A percentile compares a stretch with the other conserved stretches of the same genome.
Conservation (phyloP, 140 eudicot genomes). For the Cichorium intybus region DNA sequence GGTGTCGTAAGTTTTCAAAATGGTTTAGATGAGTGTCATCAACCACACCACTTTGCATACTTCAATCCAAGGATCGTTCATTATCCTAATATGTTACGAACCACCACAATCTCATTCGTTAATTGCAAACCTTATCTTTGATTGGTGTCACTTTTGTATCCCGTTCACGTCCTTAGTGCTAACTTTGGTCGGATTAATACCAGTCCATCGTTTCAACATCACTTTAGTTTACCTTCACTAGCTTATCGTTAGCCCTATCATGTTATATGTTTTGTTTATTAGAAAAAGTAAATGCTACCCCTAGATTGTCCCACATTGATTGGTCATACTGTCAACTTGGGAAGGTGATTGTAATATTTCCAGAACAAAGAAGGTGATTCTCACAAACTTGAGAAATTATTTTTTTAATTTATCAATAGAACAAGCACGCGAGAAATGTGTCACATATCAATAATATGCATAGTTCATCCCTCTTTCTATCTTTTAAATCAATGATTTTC, state of each 20-base stretch:
- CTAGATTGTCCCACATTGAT: not conserved
- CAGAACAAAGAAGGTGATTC: too few relatives aligned
- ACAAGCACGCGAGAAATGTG: too few relatives aligned
- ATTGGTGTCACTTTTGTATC: conserved; percentile 8
- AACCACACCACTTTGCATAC: not conserved
- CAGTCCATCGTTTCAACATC: conserved; percentile 5
- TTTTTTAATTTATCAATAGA: too few relatives aligned
- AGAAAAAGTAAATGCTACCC: not conserved
- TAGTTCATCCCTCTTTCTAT: not conserved
- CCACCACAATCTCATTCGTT: not conserved
- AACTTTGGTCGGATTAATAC: not conserved
- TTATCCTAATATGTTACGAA: conserved; percentile 1
- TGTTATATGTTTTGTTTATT: conserved; percentile 2
- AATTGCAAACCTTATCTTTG: not conserved
- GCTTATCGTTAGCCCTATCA: conserved; percentile 22
- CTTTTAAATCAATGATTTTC: not conserved
- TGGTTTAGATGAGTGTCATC: not conserved
- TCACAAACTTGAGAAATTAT: not conserved
- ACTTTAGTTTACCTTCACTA: conserved; percentile 2
- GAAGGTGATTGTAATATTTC: not conserved
- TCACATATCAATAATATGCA: too few relatives aligned
- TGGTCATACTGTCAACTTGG: not conserved
- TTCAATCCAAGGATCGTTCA: not conserved
- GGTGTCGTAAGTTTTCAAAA: too few relatives aligned
- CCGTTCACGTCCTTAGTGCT: not conserved